These are phyloP conservation scores for Nothophytophthora sp. DNA, from an alignment of 352 stramenopile genomes.

Conservation along the genomic window DNA sequence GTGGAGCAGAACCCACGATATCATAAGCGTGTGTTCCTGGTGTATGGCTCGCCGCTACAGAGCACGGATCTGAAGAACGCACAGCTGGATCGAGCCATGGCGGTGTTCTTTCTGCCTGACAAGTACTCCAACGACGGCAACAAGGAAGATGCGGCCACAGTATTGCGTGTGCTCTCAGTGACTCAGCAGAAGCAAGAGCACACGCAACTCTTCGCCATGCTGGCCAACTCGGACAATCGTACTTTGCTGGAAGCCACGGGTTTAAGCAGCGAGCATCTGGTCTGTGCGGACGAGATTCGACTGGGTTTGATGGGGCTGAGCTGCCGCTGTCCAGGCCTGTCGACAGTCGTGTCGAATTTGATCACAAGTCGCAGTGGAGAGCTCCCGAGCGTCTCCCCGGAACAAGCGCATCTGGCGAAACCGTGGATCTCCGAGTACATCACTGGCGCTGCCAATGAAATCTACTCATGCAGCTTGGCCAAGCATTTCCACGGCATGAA, in stretches of 20 bases:
- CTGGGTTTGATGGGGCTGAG: slow-evolving; percentile 86
- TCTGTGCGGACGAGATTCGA: slow-evolving; percentile 81
- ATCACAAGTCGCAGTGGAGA: slow-evolving; percentile 74
- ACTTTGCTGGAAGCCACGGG: slow-evolving; percentile 76
- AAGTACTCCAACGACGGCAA: slow-evolving; percentile 82
- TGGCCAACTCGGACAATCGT: slow-evolving; percentile 84
- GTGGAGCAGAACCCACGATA: slow-evolving; percentile 71
- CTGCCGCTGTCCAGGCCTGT: slow-evolving; percentile 78
- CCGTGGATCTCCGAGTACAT: slow-evolving; percentile 82
- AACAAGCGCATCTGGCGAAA: slow-evolving; percentile 22
- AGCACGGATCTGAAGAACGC: slow-evolving; percentile 57
- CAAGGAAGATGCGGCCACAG: slow-evolving; percentile 80
- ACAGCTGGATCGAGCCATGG: slow-evolving; percentile 64
- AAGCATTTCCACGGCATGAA: slow-evolving; percentile 65
- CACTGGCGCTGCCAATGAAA: slow-evolving; percentile 75
- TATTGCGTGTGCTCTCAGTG: slow-evolving; percentile 79
- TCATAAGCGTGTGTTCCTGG: slow-evolving; percentile 78
- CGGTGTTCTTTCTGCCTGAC: slow-evolving; percentile 85
- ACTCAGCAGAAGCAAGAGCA: slow-evolving; percentile 61
- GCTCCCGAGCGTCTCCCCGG: slow-evolving; percentile 16
- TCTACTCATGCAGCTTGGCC: slow-evolving; percentile 69
- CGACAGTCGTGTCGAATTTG: slow-evolving; percentile 84
- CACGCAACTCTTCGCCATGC: slow-evolving; percentile 82
- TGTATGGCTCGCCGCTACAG: slow-evolving; percentile 69
- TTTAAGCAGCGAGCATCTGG: slow-evolving; percentile 66